Evolutionary conservation across 2,329 filamentous ascomycete species (phyloP).

Genomic region (Stachybotrys echinatus): DNA sequence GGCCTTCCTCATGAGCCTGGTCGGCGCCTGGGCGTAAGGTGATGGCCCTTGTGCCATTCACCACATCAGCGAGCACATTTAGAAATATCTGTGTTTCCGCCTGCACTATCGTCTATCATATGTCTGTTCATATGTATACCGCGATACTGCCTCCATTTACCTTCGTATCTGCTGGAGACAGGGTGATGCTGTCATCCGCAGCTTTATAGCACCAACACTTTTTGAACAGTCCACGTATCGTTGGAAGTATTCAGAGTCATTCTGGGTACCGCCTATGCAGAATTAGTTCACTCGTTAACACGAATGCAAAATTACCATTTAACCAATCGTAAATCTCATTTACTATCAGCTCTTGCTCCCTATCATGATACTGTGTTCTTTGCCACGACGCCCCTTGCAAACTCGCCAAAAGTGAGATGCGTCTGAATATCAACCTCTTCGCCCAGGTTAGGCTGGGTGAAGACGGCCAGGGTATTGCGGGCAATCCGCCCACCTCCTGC

Average conservation of each 20-base stretch:
- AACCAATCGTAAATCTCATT: no score
- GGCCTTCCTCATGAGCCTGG: conserved; percentile 58
- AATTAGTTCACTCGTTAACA: background rate
- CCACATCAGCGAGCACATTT: background rate
- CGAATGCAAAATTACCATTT: no score
- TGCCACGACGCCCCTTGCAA: conserved; percentile 58
- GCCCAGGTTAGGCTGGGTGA: conserved; percentile 90
- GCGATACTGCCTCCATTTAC: background rate
- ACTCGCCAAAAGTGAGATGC: conserved; percentile 68
- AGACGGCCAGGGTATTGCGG: conserved; percentile 88
- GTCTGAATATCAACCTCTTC: conserved; percentile 68
- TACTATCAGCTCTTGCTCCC: no score
- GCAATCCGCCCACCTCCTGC: conserved; percentile 52
- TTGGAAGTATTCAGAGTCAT: no score
- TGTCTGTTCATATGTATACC: background rate
- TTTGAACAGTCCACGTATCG: no score
- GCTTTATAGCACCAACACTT: background rate
- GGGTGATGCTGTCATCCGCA: background rate
- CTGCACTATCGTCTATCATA: background rate
- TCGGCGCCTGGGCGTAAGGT: conserved; percentile 60
- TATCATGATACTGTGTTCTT: conserved; percentile 50
- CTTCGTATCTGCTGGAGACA: background rate
- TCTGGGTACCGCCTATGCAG: background rate
- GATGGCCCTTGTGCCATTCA: background rate
- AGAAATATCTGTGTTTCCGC: background rate